Evolutionary conservation across 352 stramenopile species (phyloP).

Genomic region (Poterioochromonas sp.): DNA sequence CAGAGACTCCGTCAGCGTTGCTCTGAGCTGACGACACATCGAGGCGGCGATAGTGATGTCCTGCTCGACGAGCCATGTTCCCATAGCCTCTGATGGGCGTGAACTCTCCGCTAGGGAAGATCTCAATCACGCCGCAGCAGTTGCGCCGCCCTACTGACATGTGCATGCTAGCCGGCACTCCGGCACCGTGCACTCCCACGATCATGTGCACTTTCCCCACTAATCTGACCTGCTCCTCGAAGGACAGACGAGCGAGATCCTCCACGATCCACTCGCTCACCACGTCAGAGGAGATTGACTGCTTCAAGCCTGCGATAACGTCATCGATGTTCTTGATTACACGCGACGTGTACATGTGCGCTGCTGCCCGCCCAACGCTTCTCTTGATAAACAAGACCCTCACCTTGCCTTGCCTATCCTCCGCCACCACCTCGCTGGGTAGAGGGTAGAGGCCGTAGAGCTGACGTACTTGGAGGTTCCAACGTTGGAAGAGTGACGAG

Average conservation of each 20-base stretch:
- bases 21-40: background rate
- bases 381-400: background rate
- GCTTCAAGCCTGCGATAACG: background rate
- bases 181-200: conserved; percentile 22
- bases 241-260: background rate
- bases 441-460: background rate
- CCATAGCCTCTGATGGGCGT: conserved; percentile 24
- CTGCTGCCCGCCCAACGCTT: background rate
- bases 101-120: conserved; percentile 30
- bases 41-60: conserved; percentile 4
- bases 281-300: background rate
- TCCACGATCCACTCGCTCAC: background rate
- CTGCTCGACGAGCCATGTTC: conserved; percentile 29
- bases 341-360: background rate
- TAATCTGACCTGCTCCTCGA: conserved; percentile 8
- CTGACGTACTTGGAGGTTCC: conserved; percentile 24
- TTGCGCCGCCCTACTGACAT: conserved; percentile 1
- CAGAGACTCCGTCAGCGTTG: background rate
- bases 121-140: conserved; percentile 28
- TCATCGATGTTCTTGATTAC: background rate
- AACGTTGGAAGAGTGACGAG: conserved; percentile 21
- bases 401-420: background rate
- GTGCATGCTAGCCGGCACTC: conserved; percentile 19
- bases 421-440: background rate
- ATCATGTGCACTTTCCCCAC: background rate